Evolutionary conservation across 257 asterid genomes (phyloP), one percentile per base, ranked within the genome.

Genomic region (Nicotiana obtusifolia): DNA sequence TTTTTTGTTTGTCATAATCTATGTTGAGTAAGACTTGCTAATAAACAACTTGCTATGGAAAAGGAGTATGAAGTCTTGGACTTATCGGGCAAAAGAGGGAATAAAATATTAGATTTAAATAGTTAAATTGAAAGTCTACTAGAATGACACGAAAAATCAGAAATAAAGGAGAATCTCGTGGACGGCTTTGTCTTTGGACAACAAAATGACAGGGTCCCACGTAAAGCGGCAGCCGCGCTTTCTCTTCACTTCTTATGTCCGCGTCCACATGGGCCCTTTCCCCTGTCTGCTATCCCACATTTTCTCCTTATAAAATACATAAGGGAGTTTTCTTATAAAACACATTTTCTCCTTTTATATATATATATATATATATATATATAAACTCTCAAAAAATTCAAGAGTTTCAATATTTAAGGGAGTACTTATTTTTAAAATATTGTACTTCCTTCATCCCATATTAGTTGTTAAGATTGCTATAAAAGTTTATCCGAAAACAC

Each of bases 191-290:
- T 77, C 82, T 82, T 81, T 33, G 83, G 83, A 81, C 78, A 60
- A 84, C 78, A 57, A 44, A 77, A 85, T 20, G 67, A 79, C 5
- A 52, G 60, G 85, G 67, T 31, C 86, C 87, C 83, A 24, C 83
- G 76, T 49, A 77, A 86, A 83, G 83, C 87, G 84, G 84, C 87
- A 66, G 83, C 85, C 73, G 85, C 67, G 67, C 67, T 61, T 61
- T 61, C 67, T 10, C 33, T 61, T 61, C 67, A 61, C 33, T 61
- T 22, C 33, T 24, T 61, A 61, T 24, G 31, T 61, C 67, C 33
- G 33, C 26, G 4, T 61, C 7, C 33, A 61, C 67, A 13, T 24
- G 35, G 67, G 7, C 33, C 67, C 24, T 57, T n/a, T 7, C 20
- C 20, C 4, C 5, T 19, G 4, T 19, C 62, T 19, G 22, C 62